A percentile compares a stretch with the other conserved stretches of the same genome.
These are phyloP conservation scores for Arctium lappa DNA, from an alignment of 129 eudicot genomes.

Conservation along the genomic window DNA sequence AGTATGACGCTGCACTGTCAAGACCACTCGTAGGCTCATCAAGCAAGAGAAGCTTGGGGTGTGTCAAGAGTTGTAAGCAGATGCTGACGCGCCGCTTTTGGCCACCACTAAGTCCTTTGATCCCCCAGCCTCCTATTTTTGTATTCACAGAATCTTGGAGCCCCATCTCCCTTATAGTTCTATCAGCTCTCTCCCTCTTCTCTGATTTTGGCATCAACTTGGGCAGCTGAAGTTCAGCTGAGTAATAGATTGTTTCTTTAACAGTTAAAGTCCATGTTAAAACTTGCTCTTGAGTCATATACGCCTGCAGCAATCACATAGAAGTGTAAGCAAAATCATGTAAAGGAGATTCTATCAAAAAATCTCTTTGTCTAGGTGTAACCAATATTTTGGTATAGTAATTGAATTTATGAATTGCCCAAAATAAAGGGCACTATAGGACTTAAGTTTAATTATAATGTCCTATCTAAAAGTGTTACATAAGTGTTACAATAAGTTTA, in stretches of 20 bases:
- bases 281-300: conserved; percentile 70
- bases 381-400: too few relatives aligned
- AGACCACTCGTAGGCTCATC: conserved; percentile 92
- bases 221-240: conserved; percentile 78
- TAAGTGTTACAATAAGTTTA: too few relatives aligned
- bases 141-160: conserved; percentile 61
- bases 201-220: conserved; percentile 49
- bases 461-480: too few relatives aligned
- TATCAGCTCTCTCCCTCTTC: conserved; percentile 65
- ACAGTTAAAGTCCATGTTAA: conserved; percentile 66
- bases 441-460: too few relatives aligned
- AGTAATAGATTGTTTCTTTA: conserved; percentile 71
- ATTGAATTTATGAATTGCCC: too few relatives aligned
- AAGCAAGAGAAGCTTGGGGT: conserved; percentile 63
- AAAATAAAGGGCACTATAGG: too few relatives aligned
- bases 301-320: conserved; percentile 39
- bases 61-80: conserved; percentile 58
- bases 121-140: conserved; percentile 71
- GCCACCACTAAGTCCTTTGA: conserved; percentile 71
- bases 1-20: conserved; percentile 71
- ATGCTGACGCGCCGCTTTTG: conserved; percentile 71
- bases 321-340: background rate
- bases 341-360: background rate
- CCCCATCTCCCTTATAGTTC: conserved; percentile 79
- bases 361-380: too few relatives aligned